phyloP scores from a whole-genome alignment of 1,139 yeast genomes.

The Hemisphaericaspora lyxosophila region DNA sequence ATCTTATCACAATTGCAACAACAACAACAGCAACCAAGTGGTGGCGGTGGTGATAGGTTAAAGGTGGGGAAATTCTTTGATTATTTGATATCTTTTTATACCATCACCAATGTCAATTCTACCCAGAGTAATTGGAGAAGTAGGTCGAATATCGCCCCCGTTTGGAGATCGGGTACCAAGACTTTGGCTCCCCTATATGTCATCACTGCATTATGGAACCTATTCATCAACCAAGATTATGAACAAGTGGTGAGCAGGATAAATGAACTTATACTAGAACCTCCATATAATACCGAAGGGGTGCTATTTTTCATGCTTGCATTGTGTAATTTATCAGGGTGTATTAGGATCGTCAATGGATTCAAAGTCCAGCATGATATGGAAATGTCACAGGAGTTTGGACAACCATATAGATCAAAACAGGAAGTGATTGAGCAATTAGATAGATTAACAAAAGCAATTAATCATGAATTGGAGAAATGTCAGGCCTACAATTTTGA shows the following conservation, averaged over 20 bases:
- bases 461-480: constrained; percentile 23
- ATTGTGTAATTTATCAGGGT: constrained; percentile 27
- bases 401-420: constrained; percentile 7
- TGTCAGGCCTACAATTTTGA: constrained; percentile 32
- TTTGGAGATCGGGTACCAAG: constrained; percentile 40
- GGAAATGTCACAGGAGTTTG: constrained; percentile 5
- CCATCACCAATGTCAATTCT: constrained; percentile 13
- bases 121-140: constrained; percentile 11
- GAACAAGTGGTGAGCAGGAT: constrained; percentile 28
- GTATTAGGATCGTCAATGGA: constrained; percentile 14
- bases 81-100: constrained; percentile 34
- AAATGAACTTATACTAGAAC: constrained; percentile 41
- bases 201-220: constrained; percentile 37
- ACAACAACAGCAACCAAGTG: neutral
- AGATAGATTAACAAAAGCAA: constrained; percentile 17
- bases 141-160: constrained; percentile 28
- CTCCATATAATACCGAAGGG: constrained; percentile 49
- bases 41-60: neutral
- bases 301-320: constrained; percentile 34
- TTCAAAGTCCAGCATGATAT: constrained; percentile 6
- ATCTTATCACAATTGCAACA: constrained; percentile 19
- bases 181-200: constrained; percentile 39
- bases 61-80: constrained; percentile 35
- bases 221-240: constrained; percentile 29
- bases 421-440: constrained; percentile 10